Evolutionary conservation across 2,329 filamentous ascomycete genomes (phyloP), one percentile per base, ranked within the genome.

Genomic region (Pyrenophora teres): DNA sequence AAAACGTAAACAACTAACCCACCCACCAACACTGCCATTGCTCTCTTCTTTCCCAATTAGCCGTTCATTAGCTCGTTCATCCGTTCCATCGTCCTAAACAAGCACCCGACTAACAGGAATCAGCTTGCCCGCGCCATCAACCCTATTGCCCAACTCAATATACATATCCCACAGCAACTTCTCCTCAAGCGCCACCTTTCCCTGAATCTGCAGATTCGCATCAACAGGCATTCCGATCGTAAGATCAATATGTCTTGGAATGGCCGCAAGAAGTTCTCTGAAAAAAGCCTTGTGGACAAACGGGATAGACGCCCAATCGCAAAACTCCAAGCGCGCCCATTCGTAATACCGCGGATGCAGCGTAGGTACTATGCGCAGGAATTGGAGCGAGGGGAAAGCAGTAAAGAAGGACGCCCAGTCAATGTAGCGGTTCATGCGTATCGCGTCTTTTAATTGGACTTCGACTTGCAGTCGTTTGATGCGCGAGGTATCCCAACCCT

Each of bases 241-340:
- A 1, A 66, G 46, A 10, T 57, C 33, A 6, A 68, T 40, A 13
- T 55, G 41, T 4, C 49, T 45, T 0, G 68, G 68, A 40, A 69
- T 51, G 0, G 58, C 56, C 1, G 56, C 59, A 1, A 69, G 40
- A 1, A 69, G 39, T 38, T 69, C 61, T 3, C 67, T 38, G 35
- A 70, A 70, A 32, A 70, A 70, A 1, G 67, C 64, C 12, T 65
- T 66, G 44, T 68, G 64, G 15, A 70, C 49, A 43, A 62, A 70
- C 15, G 65, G 65, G 5, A 62, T 57, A 0, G 36, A 50, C 1
- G 35, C 21, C 67, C 68, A 70, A 6, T 61, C 56, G 3, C 35
- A 27, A 5, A 70, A 43, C 38, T 70, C 68, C 0, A 57, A 40
- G 15, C 50, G 48, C 2, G 67, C 63, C 68, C 68, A 70, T 31